phyloP scores from a whole-genome alignment of 495 filamentous ascomycete species.

The Lichina pygmaea region DNA sequence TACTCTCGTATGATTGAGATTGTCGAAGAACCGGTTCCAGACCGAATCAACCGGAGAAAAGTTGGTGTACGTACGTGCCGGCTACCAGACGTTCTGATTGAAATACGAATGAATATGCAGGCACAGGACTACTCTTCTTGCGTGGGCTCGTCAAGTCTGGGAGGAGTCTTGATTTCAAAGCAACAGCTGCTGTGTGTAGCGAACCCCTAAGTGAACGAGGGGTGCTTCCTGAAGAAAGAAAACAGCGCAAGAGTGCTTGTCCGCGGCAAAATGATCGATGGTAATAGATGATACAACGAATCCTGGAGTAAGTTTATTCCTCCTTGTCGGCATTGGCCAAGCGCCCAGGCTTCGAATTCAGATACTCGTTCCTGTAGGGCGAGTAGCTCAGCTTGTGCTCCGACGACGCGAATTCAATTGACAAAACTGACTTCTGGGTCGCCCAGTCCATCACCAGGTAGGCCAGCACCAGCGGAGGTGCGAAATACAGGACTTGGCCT shows the following conservation, averaged over 20 bases:
- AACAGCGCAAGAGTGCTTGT: no score
- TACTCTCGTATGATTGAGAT: no score
- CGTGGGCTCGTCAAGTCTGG: constrained; percentile 14
- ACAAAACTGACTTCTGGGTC: constrained; percentile 37
- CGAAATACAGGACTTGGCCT: constrained; percentile 53
- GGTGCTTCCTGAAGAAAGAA: no score
- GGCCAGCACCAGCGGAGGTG: constrained; percentile 45
- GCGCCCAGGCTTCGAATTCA: constrained; percentile 76
- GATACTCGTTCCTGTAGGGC: constrained; percentile 50
- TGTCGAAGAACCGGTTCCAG: no score
- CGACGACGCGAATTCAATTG: neutral
- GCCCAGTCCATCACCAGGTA: constrained; percentile 75
- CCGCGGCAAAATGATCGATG: no score
- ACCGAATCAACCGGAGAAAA: neutral
- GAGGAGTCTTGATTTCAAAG: no score
- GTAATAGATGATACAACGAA: no score
- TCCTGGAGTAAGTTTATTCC: no score
- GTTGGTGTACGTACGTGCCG: neutral
- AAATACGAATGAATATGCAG: neutral
- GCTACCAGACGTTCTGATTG: neutral
- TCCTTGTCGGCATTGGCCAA: constrained; percentile 7
- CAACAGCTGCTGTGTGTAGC: no score
- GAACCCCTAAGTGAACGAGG: no score
- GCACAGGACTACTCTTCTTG: constrained; percentile 15
- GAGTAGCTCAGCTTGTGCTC: neutral